phyloP scores from a whole-genome alignment of 2,329 filamentous ascomycete genomes.

The Sclerotinia minor region DNA sequence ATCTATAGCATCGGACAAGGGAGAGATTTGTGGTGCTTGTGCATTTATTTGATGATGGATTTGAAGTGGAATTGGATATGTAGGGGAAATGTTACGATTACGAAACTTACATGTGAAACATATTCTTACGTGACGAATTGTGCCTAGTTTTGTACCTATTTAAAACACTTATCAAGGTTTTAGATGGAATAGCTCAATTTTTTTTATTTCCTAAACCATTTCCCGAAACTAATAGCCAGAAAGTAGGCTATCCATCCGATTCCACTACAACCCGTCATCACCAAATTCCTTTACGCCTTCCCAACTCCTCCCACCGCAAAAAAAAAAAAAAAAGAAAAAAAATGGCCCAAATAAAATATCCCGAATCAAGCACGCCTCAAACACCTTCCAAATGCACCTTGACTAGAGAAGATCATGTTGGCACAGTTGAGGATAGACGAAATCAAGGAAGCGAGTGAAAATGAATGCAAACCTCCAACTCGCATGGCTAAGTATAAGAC shows the following conservation, averaged over 20 bases:
- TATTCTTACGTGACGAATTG: neutral
- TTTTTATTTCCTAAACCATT: neutral
- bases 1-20: no score
- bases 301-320: slow-evolving; percentile 3
- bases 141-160: neutral
- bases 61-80: no score
- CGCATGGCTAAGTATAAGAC: neutral
- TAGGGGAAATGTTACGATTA: no score
- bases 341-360: slow-evolving; percentile 13
- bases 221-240: slow-evolving; percentile 1
- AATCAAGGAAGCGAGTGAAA: slow-evolving; percentile 20
- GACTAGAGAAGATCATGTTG: slow-evolving; percentile 25
- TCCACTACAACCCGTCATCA: neutral
- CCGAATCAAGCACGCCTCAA: slow-evolving; percentile 20
- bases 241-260: slow-evolving; percentile 2
- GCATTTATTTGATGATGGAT: no score
- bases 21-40: no score
- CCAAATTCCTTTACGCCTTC: neutral
- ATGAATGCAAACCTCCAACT: neutral
- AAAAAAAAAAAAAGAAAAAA: no score
- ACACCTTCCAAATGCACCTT: slow-evolving; percentile 23
- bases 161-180: neutral
- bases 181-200: neutral
- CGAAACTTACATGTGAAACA: neutral
- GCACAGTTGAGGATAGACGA: slow-evolving; percentile 22